phyloP scores from a whole-genome alignment of 306 rosid species.

The Quercus mongolica region DNA sequence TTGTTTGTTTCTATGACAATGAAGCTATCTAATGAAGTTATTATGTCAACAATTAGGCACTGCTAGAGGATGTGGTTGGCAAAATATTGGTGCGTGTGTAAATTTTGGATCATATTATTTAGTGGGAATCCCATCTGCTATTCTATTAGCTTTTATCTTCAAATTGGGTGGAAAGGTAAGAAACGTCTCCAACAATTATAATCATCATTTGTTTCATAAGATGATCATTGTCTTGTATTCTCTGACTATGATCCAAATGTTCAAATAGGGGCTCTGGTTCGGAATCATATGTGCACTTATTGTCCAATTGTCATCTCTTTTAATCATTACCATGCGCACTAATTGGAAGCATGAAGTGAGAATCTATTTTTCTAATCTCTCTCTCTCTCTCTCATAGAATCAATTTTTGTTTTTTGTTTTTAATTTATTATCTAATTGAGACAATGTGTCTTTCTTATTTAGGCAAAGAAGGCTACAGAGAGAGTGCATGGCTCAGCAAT shows the following conservation, averaged over 20 bases:
- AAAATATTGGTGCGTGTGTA: slow-evolving; percentile 69
- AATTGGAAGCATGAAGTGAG: slow-evolving; percentile 66
- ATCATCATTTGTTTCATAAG: neutral
- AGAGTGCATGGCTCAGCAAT: slow-evolving; percentile 39
- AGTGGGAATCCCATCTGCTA: slow-evolving; percentile 66
- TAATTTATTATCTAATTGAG: neutral
- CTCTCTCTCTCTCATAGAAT: neutral
- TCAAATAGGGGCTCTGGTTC: slow-evolving; percentile 65
- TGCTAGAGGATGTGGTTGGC: slow-evolving; percentile 90
- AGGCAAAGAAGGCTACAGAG: slow-evolving; percentile 52
- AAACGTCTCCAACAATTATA: neutral
- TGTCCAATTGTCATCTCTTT: slow-evolving; percentile 51
- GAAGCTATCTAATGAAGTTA: too few species aligned
- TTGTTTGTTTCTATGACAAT: too few species aligned
- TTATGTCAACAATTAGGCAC: slow-evolving; percentile 38
- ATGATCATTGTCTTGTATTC: neutral
- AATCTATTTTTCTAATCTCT: neutral
- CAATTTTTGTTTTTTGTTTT: neutral
- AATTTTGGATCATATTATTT: slow-evolving; percentile 74
- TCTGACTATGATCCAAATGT: neutral
- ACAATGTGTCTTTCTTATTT: neutral
- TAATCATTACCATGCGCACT: slow-evolving; percentile 46
- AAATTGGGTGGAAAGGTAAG: slow-evolving; percentile 69
- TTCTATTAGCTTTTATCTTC: slow-evolving; percentile 52
- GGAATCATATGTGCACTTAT: slow-evolving; percentile 67